phyloP scores from a whole-genome alignment of 2,329 filamentous ascomycete genomes.

The Penicillium sp. region DNA sequence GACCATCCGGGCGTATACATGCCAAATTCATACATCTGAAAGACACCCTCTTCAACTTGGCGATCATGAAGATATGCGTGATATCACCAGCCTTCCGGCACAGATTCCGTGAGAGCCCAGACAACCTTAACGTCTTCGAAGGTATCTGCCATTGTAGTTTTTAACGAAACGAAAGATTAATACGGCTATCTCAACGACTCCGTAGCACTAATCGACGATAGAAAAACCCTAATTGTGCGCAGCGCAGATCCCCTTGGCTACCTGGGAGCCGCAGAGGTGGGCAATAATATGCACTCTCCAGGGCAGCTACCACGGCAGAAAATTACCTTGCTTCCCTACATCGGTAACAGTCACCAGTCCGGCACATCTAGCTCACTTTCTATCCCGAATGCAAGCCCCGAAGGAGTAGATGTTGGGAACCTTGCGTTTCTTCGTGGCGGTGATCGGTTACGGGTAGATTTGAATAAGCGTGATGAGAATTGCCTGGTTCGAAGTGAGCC shows the following conservation, averaged over 20 bases:
- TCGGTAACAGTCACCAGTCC: neutral
- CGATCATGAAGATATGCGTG: constrained; percentile 55
- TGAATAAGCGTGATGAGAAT: neutral
- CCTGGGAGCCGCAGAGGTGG: neutral
- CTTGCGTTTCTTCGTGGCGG: neutral
- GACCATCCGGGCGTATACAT: too few relatives aligned
- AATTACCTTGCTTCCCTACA: neutral
- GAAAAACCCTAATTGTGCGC: constrained; percentile 26
- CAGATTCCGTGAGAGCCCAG: constrained; percentile 45
- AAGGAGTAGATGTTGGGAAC: neutral
- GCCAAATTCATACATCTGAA: too few relatives aligned
- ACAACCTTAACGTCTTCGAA: constrained; percentile 46
- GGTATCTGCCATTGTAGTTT: constrained; percentile 21
- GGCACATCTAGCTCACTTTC: neutral
- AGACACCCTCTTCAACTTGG: constrained; percentile 15
- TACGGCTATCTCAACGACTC: constrained; percentile 34
- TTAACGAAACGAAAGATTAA: too few relatives aligned
- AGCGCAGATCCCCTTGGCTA: neutral
- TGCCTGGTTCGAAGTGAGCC: constrained; percentile 37
- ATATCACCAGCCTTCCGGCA: constrained; percentile 48
- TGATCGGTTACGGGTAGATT: neutral
- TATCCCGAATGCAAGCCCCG: neutral
- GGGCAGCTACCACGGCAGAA: neutral
- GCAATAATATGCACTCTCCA: neutral
- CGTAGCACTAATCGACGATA: constrained; percentile 39